Percentiles rank a stretch among this genome's conserved stretches.
These are phyloP conservation scores for Alternaria brassicae DNA, from an alignment of 2,329 filamentous ascomycete species.

Conservation along the genomic window DNA sequence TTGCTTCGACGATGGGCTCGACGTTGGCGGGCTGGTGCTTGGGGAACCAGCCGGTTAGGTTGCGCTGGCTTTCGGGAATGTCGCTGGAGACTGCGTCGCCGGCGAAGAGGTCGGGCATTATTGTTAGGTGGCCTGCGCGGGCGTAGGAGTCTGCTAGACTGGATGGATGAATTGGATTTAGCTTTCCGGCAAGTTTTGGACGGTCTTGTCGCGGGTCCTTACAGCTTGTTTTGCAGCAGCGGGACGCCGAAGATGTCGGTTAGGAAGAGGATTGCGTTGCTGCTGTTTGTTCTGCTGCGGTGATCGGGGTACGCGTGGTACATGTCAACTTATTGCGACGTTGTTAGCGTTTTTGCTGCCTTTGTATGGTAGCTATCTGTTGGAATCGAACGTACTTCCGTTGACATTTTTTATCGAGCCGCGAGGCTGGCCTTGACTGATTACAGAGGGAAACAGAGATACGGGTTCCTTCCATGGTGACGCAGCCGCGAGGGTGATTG, in stretches of 20 bases:
- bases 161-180: not conserved
- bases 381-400: constrained; percentile 25
- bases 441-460: not conserved
- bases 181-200: not conserved
- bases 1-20: constrained; percentile 58
- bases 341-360: too few relatives aligned
- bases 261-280: constrained; percentile 44
- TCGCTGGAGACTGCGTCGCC: constrained; percentile 42
- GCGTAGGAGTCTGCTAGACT: constrained; percentile 45
- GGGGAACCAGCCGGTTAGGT: constrained; percentile 53
- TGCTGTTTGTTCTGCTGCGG: constrained; percentile 15
- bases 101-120: constrained; percentile 47
- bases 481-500: not conserved
- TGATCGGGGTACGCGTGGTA: constrained; percentile 31
- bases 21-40: constrained; percentile 54
- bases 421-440: constrained; percentile 22
- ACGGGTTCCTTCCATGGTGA: not conserved
- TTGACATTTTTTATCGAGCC: constrained; percentile 33
- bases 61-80: constrained; percentile 72
- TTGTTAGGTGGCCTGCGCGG: constrained; percentile 42
- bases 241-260: constrained; percentile 47
- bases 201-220: not conserved
- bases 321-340: constrained; percentile 30
- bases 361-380: not conserved
- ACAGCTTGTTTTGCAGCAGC: constrained; percentile 42